Base-by-base conservation (phyloP, 2,329 filamentous ascomycete species). In the Xylariales sp. region DNA sequence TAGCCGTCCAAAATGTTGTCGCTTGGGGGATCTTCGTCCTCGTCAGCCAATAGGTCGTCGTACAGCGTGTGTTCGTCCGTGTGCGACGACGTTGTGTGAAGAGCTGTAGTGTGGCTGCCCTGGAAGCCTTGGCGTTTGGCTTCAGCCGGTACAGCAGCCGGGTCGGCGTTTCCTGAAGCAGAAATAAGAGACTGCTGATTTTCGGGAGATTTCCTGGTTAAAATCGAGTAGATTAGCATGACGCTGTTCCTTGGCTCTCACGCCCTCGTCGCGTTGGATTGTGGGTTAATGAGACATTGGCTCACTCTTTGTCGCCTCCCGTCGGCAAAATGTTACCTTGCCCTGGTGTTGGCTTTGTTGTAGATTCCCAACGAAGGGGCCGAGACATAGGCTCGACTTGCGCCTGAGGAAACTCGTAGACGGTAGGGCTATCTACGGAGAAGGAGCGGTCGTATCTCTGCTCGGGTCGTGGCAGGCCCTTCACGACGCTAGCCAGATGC, bases 341-440 rank as follows among this genome's bases (percentile, higher is more conserved):
- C 57, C 56, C 59, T 53, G 54, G n/a, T 46, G 34, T 52, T 67
- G 69, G 64, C 67, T 70, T 68, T 65, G 69, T 68, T 63, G 70
- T 62, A 50, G 72, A 69, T 55, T 74, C 69, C 67, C 69, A 68
- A 49, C 48, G 60, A 50, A 48, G 74, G 71, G 72, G 64, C 46
- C 56, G 64, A 72, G 56, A 69, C 62, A 71, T 69, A 69, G 64
- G 69, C 53, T 55, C 68, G 57, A 65, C 45, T 39, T 72, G 73
- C 71, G 68, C 71, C 57, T 65, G 70, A 59, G 84, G 84, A 73
- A 87, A 88, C 74, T 88, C 86, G 83, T 90, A 89, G 56, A 90
- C 79, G 39, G 86, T 89, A 68, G 87, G 87, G 75, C 87, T 89
- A 77, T 90, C 87, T 62, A 88, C 77, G 14, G 86, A 85, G 72